These are phyloP conservation scores for Trichophyton schoenleinii DNA, from an alignment of 2,329 filamentous ascomycete genomes.

Conservation along the genomic window DNA sequence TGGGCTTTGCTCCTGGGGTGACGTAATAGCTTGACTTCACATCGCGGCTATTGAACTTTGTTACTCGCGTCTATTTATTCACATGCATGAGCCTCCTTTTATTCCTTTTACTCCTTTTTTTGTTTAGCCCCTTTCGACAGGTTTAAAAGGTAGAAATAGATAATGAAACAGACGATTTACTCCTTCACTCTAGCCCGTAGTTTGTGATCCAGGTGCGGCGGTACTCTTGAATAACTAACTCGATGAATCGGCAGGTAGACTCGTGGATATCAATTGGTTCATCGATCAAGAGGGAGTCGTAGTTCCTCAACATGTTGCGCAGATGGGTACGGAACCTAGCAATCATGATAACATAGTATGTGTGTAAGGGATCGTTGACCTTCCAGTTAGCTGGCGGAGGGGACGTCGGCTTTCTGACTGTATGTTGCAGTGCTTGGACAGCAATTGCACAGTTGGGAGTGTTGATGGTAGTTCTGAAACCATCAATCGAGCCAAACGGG, in stretches of 20 bases:
- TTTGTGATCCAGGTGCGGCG: constrained; percentile 13
- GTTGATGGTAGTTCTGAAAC: constrained; percentile 10
- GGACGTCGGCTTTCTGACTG: constrained; percentile 6
- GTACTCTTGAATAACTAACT: constrained; percentile 12
- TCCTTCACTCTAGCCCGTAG: constrained; percentile 6
- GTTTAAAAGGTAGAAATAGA: too few relatives aligned
- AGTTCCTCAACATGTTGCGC: constrained; percentile 1
- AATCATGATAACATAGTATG: constrained; percentile 14
- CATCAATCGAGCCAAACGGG: constrained; percentile 9
- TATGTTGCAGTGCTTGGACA: constrained; percentile 7
- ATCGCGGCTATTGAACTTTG: neutral
- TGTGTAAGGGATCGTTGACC: constrained; percentile 10
- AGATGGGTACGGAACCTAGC: constrained; percentile 11
- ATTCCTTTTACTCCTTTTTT: neutral
- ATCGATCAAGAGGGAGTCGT: neutral
- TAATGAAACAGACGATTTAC: too few relatives aligned
- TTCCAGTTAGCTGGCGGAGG: constrained; percentile 13
- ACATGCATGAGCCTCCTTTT: neutral
- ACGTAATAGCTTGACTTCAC: neutral
- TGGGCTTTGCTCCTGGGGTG: neutral
- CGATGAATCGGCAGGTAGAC: constrained; percentile 7
- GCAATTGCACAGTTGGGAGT: constrained; percentile 9
- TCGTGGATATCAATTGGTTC: constrained; percentile 2
- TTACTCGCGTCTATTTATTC: neutral
- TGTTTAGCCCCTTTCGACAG: too few relatives aligned